These are phyloP conservation scores for Rhizoclosmatium globosum DNA, from an alignment of 192 early-diverging fungal genomes.

Conservation along the genomic window DNA sequence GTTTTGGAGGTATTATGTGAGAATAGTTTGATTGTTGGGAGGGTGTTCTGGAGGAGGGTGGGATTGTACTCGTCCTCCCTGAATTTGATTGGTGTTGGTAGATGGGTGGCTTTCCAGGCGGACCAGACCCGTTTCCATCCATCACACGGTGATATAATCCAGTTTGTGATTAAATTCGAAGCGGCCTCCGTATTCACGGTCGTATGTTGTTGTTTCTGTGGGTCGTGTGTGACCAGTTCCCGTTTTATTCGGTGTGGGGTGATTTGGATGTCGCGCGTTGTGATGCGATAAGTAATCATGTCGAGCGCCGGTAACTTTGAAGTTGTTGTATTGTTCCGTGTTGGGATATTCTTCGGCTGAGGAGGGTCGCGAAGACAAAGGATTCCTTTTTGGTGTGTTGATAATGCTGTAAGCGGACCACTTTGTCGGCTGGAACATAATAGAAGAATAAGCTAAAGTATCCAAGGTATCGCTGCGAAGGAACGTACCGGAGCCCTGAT, in stretches of 20 bases:
- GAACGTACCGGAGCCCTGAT: constrained; percentile 16
- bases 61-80: too few species aligned
- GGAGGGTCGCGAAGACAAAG: constrained; percentile 75
- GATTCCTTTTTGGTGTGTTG: constrained; percentile 26
- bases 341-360: constrained; percentile 60
- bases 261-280: constrained; percentile 24
- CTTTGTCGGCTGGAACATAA: constrained; percentile 33
- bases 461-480: too few species aligned
- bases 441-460: background rate
- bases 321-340: background rate
- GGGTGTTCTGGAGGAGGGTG: too few species aligned
- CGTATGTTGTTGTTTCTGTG: background rate
- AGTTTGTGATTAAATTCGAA: background rate
- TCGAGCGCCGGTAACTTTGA: constrained; percentile 26
- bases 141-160: background rate
- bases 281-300: constrained; percentile 19
- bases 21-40: too few species aligned
- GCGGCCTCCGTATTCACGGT: background rate
- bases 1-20: too few species aligned
- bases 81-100: too few species aligned
- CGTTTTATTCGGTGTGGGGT: background rate
- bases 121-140: too few species aligned
- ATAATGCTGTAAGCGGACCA: constrained; percentile 37
- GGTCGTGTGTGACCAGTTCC: background rate
- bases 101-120: too few species aligned